Evolutionary conservation across 768 basidiomycete genomes (phyloP), one percentile per base, ranked within the genome.

Genomic region (Panellus pusillus): DNA sequence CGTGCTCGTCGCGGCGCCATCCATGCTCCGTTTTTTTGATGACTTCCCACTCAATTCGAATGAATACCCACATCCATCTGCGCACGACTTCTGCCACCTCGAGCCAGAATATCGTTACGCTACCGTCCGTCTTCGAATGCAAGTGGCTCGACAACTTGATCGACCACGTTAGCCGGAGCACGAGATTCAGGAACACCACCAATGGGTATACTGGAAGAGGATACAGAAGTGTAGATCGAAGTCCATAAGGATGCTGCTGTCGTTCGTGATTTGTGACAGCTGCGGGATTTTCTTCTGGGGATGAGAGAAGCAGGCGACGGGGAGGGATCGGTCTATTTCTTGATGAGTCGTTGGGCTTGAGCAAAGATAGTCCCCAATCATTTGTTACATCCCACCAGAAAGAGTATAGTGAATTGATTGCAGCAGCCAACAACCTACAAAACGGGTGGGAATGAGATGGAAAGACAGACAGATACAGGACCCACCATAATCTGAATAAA

Each of bases 371-470:
- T 6, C 97, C 97, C 95, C 96, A 99, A 67, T 99, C 97, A 68
- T 96, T 91, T 44, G 92, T 93, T 39, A 98, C 80, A 70, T 98
- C 97, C 97, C 97, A 99, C 91, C 93, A 99, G 69, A 96, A 98
- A 3, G 94, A 95, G 70, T 93, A 99, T 28, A 90, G 68, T 3
- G 95, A 96, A 70, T 98, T 98, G 63, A 96, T 68, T 32, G 82
- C 78, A 19, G 92, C 94, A 9, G 87, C 82, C 41, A 97, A 69
- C 14, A 98, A 69, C 94, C 93, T 96, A 52, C 18, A 38, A 28
- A 28, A 57, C 61, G 47, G 44, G 42, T 31, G 32, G 52, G 35
- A 27, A 57, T 14, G 18, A 29, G 13, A 45, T 38, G n/a, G 17
- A 37, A 41, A 27, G 31, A 13, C 32, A 38, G 15, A 54, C 20